Percentiles rank a stretch among this genome's conserved stretches.
Conservation (phyloP, 2,329 filamentous ascomycete genomes). For the Alternaria rosae region DNA sequence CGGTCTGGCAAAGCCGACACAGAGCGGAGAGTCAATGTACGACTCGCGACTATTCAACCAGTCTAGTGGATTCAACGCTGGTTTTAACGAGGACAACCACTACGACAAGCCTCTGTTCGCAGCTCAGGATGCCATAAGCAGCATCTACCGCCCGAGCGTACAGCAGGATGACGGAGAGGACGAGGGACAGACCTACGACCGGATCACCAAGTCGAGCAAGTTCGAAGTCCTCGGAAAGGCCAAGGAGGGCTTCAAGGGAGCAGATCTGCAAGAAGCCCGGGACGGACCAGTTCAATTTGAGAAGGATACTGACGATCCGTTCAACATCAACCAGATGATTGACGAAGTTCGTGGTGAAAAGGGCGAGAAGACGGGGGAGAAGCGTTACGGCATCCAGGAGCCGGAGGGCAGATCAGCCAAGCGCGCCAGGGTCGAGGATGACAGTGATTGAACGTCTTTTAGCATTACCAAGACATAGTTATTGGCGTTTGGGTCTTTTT, state of each 20-base stretch:
- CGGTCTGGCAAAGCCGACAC: slow-evolving; percentile 91
- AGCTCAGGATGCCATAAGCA: slow-evolving; percentile 91
- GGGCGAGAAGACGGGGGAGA: slow-evolving; percentile 67
- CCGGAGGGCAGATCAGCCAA: slow-evolving; percentile 65
- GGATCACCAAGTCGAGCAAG: slow-evolving; percentile 82
- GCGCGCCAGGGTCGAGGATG: slow-evolving; percentile 79
- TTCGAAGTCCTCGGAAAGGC: slow-evolving; percentile 89
- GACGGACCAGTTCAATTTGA: slow-evolving; percentile 97
- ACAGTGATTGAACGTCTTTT: slow-evolving; percentile 51
- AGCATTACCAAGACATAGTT: background rate
- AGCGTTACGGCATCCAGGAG: slow-evolving; percentile 79
- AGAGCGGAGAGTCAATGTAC: slow-evolving; percentile 93
- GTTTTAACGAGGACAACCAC: slow-evolving; percentile 96
- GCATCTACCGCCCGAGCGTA: slow-evolving; percentile 85
- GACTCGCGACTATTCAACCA: slow-evolving; percentile 96
- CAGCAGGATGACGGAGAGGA: slow-evolving; percentile 76
- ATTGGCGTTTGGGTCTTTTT: slow-evolving; percentile 15
- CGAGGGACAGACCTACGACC: slow-evolving; percentile 82
- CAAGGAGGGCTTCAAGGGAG: slow-evolving; percentile 86
- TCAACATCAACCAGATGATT: slow-evolving; percentile 94
- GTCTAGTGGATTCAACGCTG: slow-evolving; percentile 85
- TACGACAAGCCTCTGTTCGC: slow-evolving; percentile 98
- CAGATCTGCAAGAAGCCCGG: slow-evolving; percentile 80
- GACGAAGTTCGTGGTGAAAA: slow-evolving; percentile 72
- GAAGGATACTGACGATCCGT: slow-evolving; percentile 85